These are phyloP conservation scores for Gracilaria caudata DNA, from an alignment of 23 red algal species.

Conservation along the genomic window DNA sequence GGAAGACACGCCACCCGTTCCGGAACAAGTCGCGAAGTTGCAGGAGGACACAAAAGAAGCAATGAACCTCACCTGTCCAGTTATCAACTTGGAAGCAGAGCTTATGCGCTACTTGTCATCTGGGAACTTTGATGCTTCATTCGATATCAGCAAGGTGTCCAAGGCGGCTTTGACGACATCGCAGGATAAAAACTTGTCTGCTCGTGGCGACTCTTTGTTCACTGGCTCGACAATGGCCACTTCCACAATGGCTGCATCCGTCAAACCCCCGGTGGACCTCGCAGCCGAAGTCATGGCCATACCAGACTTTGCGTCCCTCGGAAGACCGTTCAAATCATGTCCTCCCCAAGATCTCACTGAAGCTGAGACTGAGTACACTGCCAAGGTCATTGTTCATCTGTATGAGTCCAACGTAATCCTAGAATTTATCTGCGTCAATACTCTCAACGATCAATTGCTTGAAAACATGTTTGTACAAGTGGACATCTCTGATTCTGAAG, in stretches of 20 bases:
- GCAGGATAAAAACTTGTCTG: neutral
- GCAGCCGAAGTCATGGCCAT: constrained; percentile 64
- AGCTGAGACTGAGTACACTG: constrained; percentile 92
- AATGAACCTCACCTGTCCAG: constrained; percentile 68
- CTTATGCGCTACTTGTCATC: constrained; percentile 60
- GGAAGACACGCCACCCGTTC: neutral
- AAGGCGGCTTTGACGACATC: constrained; percentile 60
- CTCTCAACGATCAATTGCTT: constrained; percentile 88
- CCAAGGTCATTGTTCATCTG: constrained; percentile 79
- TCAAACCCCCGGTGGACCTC: constrained; percentile 47
- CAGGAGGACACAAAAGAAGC: constrained; percentile 44
- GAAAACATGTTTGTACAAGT: constrained; percentile 77
- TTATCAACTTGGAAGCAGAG: constrained; percentile 80
- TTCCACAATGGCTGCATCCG: neutral
- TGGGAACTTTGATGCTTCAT: constrained; percentile 47
- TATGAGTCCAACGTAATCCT: constrained; percentile 75
- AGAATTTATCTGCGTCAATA: constrained; percentile 90
- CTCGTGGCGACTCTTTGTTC: constrained; percentile 16
- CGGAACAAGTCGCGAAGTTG: constrained; percentile 22
- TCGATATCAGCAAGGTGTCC: constrained; percentile 59
- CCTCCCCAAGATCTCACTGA: constrained; percentile 88
- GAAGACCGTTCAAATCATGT: constrained; percentile 89
- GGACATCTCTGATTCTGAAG: constrained; percentile 68
- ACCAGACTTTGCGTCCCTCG: constrained; percentile 69
- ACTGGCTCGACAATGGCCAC: neutral